phyloP scores from a whole-genome alignment of 2,329 filamentous ascomycete species.

The Xylaria sp. region DNA sequence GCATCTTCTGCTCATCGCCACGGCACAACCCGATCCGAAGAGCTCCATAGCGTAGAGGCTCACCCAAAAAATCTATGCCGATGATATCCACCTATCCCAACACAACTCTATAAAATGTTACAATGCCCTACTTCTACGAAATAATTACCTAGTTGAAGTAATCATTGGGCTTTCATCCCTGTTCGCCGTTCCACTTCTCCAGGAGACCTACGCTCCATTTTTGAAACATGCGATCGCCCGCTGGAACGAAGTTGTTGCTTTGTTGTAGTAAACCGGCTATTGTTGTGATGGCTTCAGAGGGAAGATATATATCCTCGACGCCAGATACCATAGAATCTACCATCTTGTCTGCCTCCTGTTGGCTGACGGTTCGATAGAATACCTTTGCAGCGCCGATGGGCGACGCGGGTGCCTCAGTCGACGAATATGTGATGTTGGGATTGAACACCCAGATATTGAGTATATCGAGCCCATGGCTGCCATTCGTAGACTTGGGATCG shows the following conservation, averaged over 20 bases:
- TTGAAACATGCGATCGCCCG: constrained; percentile 61
- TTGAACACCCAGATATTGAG: constrained; percentile 64
- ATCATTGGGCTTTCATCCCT: background rate
- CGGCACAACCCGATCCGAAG: background rate
- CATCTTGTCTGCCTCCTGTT: constrained; percentile 53
- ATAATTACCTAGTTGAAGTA: no score
- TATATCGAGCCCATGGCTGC: constrained; percentile 29
- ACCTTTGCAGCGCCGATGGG: constrained; percentile 56
- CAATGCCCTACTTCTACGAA: no score
- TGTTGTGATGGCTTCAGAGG: constrained; percentile 53
- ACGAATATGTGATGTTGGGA: constrained; percentile 58
- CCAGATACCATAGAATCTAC: constrained; percentile 59
- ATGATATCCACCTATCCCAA: background rate
- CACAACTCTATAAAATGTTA: no score
- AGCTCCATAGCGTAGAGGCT: no score
- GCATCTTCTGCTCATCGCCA: background rate
- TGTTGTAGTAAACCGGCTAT: constrained; percentile 51
- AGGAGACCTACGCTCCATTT: constrained; percentile 73
- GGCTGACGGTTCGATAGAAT: constrained; percentile 53
- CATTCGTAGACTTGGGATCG: background rate
- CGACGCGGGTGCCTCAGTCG: constrained; percentile 43
- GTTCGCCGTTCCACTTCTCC: constrained; percentile 52
- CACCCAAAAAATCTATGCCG: background rate
- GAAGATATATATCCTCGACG: constrained; percentile 65
- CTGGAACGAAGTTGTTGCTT: constrained; percentile 60